A percentile compares a stretch with the other conserved stretches of the same genome.
These are phyloP conservation scores for Dothistroma septosporum DNA, from an alignment of 2,329 filamentous ascomycete species.

Conservation along the genomic window DNA sequence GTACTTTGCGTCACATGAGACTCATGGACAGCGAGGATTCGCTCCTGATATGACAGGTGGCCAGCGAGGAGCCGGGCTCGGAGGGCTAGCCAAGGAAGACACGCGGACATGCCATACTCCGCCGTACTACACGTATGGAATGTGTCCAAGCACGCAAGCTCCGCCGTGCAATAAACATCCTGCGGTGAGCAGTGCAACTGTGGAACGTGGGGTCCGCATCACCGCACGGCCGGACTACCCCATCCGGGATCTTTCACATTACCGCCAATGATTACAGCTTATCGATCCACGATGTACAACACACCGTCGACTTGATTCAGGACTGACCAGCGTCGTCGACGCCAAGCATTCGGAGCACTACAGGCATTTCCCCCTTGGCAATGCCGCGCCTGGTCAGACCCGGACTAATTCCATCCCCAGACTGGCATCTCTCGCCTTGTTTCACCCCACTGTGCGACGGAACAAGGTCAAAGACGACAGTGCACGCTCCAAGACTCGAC, in stretches of 20 bases:
- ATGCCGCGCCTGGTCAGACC: neutral
- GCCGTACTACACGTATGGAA: neutral
- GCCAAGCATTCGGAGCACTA: neutral
- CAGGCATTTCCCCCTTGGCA: neutral
- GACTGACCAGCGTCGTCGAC: neutral
- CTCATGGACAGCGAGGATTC: neutral
- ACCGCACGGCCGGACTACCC: neutral
- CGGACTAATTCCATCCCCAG: neutral
- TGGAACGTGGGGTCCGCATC: slow-evolving; percentile 2
- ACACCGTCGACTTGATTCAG: neutral
- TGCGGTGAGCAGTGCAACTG: neutral
- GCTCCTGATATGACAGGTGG: neutral
- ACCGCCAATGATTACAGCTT: slow-evolving; percentile 2
- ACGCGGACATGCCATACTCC: neutral
- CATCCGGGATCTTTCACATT: neutral
- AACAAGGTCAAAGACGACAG: neutral
- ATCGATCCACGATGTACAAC: neutral
- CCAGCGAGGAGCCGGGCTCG: neutral
- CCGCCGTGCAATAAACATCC: neutral
- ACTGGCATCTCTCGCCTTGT: neutral
- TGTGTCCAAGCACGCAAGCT: neutral
- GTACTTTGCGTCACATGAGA: neutral
- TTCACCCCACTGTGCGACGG: neutral
- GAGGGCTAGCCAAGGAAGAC: neutral
- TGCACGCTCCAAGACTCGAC: slow-evolving; percentile 4